Evolutionary conservation across 352 stramenopile genomes (phyloP).

Genomic region (Saprolegnia parasitica): DNA sequence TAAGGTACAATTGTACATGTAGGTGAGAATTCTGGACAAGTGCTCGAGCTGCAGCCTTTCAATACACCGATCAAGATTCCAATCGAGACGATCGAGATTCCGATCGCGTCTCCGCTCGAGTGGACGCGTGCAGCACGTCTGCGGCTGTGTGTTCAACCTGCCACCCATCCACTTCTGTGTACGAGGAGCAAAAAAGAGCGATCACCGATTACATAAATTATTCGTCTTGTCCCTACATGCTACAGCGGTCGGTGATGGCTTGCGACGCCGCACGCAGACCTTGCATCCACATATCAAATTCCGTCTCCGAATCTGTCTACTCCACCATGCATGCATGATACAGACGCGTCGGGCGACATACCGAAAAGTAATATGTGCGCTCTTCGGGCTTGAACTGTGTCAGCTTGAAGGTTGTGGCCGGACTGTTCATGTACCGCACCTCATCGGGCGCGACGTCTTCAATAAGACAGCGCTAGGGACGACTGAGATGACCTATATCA

Average conservation of each 20-base stretch:
- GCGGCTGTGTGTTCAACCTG: no score
- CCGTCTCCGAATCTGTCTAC: background rate
- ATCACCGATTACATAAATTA: conserved; percentile 5
- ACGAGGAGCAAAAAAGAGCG: background rate
- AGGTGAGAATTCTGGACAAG: no score
- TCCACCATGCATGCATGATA: background rate
- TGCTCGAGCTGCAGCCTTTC: no score
- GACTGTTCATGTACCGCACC: background rate
- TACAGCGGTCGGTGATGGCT: background rate
- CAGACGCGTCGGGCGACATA: background rate
- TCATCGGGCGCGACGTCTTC: background rate
- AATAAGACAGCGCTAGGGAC: background rate
- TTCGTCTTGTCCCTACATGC: background rate
- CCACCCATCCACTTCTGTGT: no score
- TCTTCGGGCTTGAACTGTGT: background rate
- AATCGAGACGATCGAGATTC: no score
- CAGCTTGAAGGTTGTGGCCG: background rate
- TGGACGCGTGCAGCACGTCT: no score
- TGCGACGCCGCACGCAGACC: background rate
- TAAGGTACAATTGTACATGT: no score
- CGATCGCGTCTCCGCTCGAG: no score
- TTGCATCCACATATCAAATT: background rate
- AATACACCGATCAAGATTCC: no score
- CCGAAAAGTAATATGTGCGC: background rate
- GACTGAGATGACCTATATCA: background rate